Evolutionary conservation across 257 asterid genomes (phyloP).

Genomic region (Solanum acaule): DNA sequence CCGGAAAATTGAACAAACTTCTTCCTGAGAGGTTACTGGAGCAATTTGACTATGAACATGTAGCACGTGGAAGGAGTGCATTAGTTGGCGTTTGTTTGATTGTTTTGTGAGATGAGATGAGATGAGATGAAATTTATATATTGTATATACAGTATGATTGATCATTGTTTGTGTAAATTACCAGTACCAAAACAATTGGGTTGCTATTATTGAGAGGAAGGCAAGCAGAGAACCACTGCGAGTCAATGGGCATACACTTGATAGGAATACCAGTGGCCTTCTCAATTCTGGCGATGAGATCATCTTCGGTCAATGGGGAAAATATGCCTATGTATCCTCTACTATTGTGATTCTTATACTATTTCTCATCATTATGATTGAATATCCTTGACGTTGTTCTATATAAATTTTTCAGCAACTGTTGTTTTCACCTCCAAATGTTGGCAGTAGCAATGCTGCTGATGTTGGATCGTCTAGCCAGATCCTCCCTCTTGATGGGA

Average conservation of each 20-base stretch:
- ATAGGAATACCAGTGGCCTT: constrained; percentile 30
- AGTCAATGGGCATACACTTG: constrained; percentile 58
- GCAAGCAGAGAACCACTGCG: constrained; percentile 55
- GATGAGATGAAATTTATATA: constrained; percentile 3
- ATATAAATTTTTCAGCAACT: constrained; percentile 66
- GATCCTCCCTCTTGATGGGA: constrained; percentile 38
- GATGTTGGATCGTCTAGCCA: constrained; percentile 41
- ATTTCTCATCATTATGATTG: neutral
- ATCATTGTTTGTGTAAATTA: constrained; percentile 14
- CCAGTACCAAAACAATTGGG: constrained; percentile 43
- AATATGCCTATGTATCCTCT: constrained; percentile 77
- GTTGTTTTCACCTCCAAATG: constrained; percentile 37
- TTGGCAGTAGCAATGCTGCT: constrained; percentile 36
- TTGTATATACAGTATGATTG: neutral
- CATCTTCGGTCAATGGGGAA: constrained; percentile 56
- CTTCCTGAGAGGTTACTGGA: no score
- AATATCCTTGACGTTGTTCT: constrained; percentile 33
- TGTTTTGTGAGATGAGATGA: constrained; percentile 6
- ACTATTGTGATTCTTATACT: neutral
- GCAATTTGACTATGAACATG: neutral
- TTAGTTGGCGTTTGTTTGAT: neutral
- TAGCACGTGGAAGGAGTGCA: no score
- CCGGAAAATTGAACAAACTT: neutral
- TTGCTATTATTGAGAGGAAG: constrained; percentile 59
- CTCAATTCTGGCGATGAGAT: constrained; percentile 78